Base-by-base conservation (phyloP, 2,329 filamentous ascomycete genomes). In the Zarea fungicola region DNA sequence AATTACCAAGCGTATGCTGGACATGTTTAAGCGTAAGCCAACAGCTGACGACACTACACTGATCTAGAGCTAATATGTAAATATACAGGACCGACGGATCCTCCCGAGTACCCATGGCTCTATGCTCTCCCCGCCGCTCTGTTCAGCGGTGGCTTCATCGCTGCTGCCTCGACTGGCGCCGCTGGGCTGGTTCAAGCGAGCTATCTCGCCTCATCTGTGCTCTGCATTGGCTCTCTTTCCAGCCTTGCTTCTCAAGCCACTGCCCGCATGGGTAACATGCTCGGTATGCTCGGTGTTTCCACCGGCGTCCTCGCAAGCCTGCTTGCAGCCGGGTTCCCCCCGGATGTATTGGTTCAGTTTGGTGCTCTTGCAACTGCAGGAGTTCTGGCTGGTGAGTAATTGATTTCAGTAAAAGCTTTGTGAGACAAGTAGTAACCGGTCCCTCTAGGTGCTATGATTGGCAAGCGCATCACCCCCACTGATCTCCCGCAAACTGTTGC, bases 1-100 rank as follows among this genome's bases (percentile, higher is more conserved):
- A 36, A 89, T 96, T 52, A 95, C 89, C 3, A 95, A 95, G 69
- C 79, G 90, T 54, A 96, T 96, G 90, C 74, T 96, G 36, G 89
- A 95, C 64, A 92, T 92, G 87, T 92, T 92, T 63, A 87, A 86
- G 62, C 79, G 87, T 74, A 61, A 58, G 77, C 64, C 18, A n/a
- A 25, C 29, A 29, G 10, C 16, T 2, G n/a, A n/a, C n/a, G n/a
- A 14, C 36, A 19, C 6, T 14, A 14, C 14, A 35, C 6, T 8
- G 10, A 0, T 6, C 21, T 5, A 13, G 14, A 36, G 28, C 25
- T 63, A 48, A 64, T 36, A 1, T 14, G 13, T 21, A 6, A 2
- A 3, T 6, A 42, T 47, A n/a, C n/a, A 78, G 80, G 83, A 11
- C 85, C 88, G 22, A 93, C 88, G 5, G 90, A 95, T 57, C 90